Conservation (phyloP, 371 early-diverging fungal species). For the Circinella minor region DNA sequence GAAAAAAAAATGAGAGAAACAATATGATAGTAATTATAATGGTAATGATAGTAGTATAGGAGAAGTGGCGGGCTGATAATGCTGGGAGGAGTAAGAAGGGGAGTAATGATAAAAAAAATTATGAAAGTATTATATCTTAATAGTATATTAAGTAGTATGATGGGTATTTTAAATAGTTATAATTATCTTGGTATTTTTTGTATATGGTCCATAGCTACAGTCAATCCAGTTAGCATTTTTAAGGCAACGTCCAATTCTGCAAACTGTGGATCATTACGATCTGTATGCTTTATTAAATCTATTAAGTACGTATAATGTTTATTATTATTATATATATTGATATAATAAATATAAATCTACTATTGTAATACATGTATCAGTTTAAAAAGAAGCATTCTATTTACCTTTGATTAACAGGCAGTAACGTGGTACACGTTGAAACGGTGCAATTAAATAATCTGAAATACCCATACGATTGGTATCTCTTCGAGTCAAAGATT, state of each 20-base stretch:
- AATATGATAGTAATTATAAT: too few relatives aligned
- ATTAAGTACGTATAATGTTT: not conserved
- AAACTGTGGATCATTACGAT: constrained; percentile 23
- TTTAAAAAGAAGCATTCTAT: too few relatives aligned
- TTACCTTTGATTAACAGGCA: constrained; percentile 52
- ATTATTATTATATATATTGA: too few relatives aligned
- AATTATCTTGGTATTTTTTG: constrained; percentile 22
- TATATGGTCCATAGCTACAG: constrained; percentile 45
- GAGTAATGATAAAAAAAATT: too few relatives aligned
- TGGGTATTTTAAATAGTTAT: not conserved
- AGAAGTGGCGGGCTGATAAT: too few relatives aligned
- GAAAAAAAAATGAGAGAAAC: too few relatives aligned
- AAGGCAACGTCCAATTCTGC: constrained; percentile 32
- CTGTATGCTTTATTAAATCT: constrained; percentile 47
- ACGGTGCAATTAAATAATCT: constrained; percentile 52
- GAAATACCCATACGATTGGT: constrained; percentile 49
- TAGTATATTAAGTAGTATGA: too few relatives aligned
- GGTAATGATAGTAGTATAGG: too few relatives aligned
- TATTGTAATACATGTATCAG: too few relatives aligned
- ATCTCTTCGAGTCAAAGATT: constrained; percentile 40
- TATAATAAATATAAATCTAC: too few relatives aligned
- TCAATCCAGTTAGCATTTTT: constrained; percentile 36
- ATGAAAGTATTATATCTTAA: too few relatives aligned
- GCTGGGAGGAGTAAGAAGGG: too few relatives aligned
- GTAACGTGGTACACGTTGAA: constrained; percentile 51